Evolutionary conservation across 2,329 filamentous ascomycete species (phyloP).

Genomic region (Leptographium lundbergii): DNA sequence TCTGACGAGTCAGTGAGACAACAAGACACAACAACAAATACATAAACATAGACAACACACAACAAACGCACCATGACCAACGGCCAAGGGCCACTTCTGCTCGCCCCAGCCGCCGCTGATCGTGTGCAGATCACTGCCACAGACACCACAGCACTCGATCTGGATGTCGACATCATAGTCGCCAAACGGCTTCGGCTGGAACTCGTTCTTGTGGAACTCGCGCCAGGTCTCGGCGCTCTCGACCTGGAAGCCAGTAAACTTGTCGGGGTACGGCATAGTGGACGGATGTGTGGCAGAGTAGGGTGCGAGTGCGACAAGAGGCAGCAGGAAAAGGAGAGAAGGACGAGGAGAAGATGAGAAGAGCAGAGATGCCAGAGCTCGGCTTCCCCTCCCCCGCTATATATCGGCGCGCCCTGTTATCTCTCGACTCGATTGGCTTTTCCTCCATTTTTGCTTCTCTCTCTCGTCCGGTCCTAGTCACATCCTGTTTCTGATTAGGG

Average conservation of each 20-base stretch:
- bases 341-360: no score
- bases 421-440: no score
- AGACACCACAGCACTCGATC: slow-evolving; percentile 69
- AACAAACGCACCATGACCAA: slow-evolving; percentile 45
- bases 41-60: background rate
- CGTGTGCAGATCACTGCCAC: slow-evolving; percentile 60
- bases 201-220: slow-evolving; percentile 58
- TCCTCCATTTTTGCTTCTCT: no score
- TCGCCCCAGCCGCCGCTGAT: slow-evolving; percentile 56
- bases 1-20: slow-evolving; percentile 25
- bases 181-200: slow-evolving; percentile 74
- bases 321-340: no score
- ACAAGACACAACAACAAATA: background rate
- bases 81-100: slow-evolving; percentile 49
- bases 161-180: slow-evolving; percentile 82
- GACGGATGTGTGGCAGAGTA: no score
- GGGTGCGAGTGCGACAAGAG: no score
- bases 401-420: no score
- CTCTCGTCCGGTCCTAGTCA: no score
- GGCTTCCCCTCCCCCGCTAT: no score
- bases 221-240: slow-evolving; percentile 39
- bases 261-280: slow-evolving; percentile 32
- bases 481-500: no score
- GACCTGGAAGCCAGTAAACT: slow-evolving; percentile 50
- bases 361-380: no score